A percentile compares a stretch with the other conserved stretches of the same genome.
Conservation (phyloP, 1,139 yeast genomes). For the Zygosaccharomyces pseudobailii region DNA sequence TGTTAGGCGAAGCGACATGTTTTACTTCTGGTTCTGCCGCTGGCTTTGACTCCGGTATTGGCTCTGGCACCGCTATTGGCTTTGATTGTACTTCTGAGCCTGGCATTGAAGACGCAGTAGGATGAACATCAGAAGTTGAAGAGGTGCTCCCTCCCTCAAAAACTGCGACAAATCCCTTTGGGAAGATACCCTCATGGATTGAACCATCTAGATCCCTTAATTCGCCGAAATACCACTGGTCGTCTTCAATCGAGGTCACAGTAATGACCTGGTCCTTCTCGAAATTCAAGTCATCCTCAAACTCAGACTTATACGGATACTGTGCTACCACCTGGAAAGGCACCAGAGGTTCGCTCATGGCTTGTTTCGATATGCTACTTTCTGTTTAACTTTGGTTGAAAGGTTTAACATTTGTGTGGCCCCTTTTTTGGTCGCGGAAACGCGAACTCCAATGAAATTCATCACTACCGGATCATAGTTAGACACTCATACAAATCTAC, state of each 20-base stretch:
- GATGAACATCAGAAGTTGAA: neutral
- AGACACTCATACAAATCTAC: neutral
- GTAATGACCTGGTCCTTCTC: slow-evolving; percentile 61
- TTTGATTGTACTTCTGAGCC: neutral
- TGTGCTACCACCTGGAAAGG: slow-evolving; percentile 74
- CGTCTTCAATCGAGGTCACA: slow-evolving; percentile 77
- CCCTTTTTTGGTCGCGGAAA: neutral
- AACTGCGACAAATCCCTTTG: slow-evolving; percentile 70
- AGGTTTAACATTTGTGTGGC: neutral
- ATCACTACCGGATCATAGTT: too few relatives aligned
- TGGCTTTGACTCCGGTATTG: neutral
- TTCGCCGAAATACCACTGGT: slow-evolving; percentile 85
- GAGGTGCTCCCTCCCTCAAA: neutral
- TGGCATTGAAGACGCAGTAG: neutral
- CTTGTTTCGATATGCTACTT: neutral
- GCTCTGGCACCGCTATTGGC: neutral
- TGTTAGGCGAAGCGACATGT: neutral
- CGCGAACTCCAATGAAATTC: neutral
- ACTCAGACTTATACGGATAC: slow-evolving; percentile 70
- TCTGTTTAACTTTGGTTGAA: neutral
- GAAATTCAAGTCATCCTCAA: slow-evolving; percentile 79
- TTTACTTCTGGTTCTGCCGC: neutral
- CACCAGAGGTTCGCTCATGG: slow-evolving; percentile 22
- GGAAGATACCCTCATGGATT: slow-evolving; percentile 69
- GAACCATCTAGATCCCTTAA: slow-evolving; percentile 43